These are phyloP conservation scores for Eremochloa ophiuroides DNA, from an alignment of 176 grass and related monocot species.

Conservation along the genomic window DNA sequence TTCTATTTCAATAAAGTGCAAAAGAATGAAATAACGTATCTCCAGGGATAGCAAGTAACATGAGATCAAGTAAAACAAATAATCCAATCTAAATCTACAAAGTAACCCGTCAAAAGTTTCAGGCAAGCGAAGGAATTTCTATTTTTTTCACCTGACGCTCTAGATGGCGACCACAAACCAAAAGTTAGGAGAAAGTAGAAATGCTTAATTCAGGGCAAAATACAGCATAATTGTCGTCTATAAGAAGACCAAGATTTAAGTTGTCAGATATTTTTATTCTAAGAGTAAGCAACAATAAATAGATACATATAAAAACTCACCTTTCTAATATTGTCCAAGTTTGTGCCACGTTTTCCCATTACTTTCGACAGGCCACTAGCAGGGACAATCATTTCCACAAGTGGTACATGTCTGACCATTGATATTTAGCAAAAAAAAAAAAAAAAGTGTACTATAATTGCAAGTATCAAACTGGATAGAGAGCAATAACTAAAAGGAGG, in stretches of 20 bases:
- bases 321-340: constrained; percentile 18
- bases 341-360: constrained; percentile 89
- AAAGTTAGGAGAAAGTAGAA: no score
- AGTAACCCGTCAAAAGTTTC: neutral
- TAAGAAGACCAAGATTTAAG: no score
- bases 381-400: constrained; percentile 84
- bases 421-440: constrained; percentile 12
- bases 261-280: no score
- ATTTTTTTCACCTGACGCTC: no score
- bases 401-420: constrained; percentile 33
- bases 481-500: neutral
- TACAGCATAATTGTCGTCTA: no score
- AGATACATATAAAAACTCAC: no score
- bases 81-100: neutral
- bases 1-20: neutral
- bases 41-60: neutral
- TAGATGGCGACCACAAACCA: no score
- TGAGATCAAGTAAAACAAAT: neutral
- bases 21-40: constrained; percentile 4
- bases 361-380: constrained; percentile 69
- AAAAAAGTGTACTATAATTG: neutral
- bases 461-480: no score
- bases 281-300: no score
- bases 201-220: no score
- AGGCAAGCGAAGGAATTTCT: neutral